These are phyloP conservation scores for Hemileccinum impolitum DNA, from an alignment of 768 basidiomycete genomes.

Conservation along the genomic window DNA sequence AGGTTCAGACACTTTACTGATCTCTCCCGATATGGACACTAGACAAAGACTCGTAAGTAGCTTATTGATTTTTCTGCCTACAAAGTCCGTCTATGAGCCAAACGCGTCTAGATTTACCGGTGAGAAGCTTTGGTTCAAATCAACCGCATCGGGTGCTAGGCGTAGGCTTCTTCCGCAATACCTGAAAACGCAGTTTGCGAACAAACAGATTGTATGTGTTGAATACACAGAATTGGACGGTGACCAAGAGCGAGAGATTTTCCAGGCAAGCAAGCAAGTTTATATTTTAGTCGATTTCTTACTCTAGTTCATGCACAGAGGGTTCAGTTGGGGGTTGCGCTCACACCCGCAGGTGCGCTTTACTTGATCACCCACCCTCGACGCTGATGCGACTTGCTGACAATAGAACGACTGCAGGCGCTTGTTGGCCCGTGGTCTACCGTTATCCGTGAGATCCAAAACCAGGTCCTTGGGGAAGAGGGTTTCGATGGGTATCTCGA, in stretches of 20 bases:
- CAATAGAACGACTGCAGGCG: constrained; percentile 48
- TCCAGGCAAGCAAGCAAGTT: constrained; percentile 39
- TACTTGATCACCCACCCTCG: background rate
- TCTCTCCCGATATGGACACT: background rate
- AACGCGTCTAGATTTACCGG: constrained; percentile 26
- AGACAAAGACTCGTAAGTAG: constrained; percentile 42
- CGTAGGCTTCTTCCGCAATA: constrained; percentile 34
- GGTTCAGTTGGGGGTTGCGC: constrained; percentile 50
- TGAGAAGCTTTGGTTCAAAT: constrained; percentile 38
- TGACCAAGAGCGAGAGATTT: constrained; percentile 66
- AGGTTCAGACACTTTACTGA: constrained; percentile 6
- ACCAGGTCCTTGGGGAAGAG: constrained; percentile 32
- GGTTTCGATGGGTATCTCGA: constrained; percentile 38
- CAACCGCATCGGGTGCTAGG: constrained; percentile 14
- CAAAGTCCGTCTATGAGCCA: background rate
- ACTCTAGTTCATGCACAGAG: constrained; percentile 31
- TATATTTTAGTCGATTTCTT: background rate
- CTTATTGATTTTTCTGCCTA: background rate
- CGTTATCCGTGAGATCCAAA: constrained; percentile 40
- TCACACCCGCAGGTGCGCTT: constrained; percentile 44
- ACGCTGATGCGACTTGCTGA: background rate
- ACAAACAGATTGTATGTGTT: constrained; percentile 47
- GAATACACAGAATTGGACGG: constrained; percentile 49
- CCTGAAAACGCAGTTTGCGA: constrained; percentile 36
- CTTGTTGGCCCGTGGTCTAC: constrained; percentile 45